phyloP scores from a whole-genome alignment of 2,329 filamentous ascomycete species.

The Onygena corvina region DNA sequence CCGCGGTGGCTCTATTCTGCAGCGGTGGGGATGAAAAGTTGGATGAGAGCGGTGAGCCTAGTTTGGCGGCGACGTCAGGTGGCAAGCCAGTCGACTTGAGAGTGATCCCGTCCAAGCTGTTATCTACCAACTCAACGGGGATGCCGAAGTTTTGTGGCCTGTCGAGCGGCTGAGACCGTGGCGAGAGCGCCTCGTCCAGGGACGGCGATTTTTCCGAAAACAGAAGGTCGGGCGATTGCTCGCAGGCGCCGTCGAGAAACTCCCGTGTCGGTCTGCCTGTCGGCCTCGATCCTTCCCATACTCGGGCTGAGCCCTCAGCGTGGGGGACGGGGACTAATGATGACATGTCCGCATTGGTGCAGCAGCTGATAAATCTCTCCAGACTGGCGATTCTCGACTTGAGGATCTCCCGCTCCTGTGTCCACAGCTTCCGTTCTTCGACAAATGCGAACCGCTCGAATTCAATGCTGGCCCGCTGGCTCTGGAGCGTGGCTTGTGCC shows the following conservation, averaged over 20 bases:
- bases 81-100: conserved; percentile 36
- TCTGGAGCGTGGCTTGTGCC: conserved; percentile 30
- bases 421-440: conserved; percentile 35
- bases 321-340: neutral
- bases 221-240: conserved; percentile 21
- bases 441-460: conserved; percentile 31
- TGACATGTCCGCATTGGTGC: conserved; percentile 2
- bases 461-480: conserved; percentile 30
- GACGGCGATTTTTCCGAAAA: conserved; percentile 23
- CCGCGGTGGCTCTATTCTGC: conserved; percentile 5
- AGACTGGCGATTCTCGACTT: conserved; percentile 33
- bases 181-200: conserved; percentile 32
- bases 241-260: conserved; percentile 22
- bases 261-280: conserved; percentile 32
- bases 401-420: conserved; percentile 33
- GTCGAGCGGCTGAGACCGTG: conserved; percentile 26
- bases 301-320: conserved; percentile 18
- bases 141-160: conserved; percentile 23
- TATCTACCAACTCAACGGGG: conserved; percentile 37
- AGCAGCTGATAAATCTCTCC: conserved; percentile 22
- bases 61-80: conserved; percentile 33
- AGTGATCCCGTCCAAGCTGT: conserved; percentile 36
- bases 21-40: conserved; percentile 17
- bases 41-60: conserved; percentile 28
- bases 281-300: conserved; percentile 36